Conservation (phyloP, 805 yeast species). For the Candida bentonensis region DNA sequence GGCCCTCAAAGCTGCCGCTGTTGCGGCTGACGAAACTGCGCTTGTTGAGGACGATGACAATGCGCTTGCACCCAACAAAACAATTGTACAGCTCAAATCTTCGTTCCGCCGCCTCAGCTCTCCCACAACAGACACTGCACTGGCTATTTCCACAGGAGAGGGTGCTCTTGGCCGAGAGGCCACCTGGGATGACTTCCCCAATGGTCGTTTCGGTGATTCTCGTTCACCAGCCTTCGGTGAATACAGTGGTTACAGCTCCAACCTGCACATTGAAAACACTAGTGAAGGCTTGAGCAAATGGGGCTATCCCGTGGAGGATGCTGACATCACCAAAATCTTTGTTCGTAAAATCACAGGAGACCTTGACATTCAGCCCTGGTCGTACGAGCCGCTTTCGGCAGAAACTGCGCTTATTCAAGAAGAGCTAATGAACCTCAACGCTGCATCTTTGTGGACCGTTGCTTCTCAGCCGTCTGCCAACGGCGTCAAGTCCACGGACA, state of each 20-base stretch:
- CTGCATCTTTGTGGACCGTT: conserved; percentile 64
- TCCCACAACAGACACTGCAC: background rate
- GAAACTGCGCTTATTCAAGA: conserved; percentile 92
- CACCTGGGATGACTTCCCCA: conserved; percentile 95
- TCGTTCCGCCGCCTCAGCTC: background rate
- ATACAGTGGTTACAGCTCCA: conserved; percentile 94
- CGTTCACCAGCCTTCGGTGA: conserved; percentile 96
- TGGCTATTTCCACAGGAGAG: background rate
- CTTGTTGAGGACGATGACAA: background rate
- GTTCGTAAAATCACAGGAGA: conserved; percentile 60
- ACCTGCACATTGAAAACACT: conserved; percentile 52
- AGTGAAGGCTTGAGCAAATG: conserved; percentile 56
- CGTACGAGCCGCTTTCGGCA: conserved; percentile 68
- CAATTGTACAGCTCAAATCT: background rate
- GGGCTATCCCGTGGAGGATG: conserved; percentile 55
- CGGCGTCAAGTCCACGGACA: conserved; percentile 64
- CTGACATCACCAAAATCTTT: conserved; percentile 55
- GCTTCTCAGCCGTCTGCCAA: conserved; percentile 95
- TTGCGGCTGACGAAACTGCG: background rate
- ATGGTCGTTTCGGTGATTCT: conserved; percentile 91
- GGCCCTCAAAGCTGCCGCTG: background rate
- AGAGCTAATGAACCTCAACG: conserved; percentile 67
- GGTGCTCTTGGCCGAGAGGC: conserved; percentile 26
- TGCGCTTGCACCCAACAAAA: background rate
- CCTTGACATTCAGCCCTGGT: conserved; percentile 79